phyloP scores from a whole-genome alignment of 2,329 filamentous ascomycete genomes.

The Monosporascus sp. region DNA sequence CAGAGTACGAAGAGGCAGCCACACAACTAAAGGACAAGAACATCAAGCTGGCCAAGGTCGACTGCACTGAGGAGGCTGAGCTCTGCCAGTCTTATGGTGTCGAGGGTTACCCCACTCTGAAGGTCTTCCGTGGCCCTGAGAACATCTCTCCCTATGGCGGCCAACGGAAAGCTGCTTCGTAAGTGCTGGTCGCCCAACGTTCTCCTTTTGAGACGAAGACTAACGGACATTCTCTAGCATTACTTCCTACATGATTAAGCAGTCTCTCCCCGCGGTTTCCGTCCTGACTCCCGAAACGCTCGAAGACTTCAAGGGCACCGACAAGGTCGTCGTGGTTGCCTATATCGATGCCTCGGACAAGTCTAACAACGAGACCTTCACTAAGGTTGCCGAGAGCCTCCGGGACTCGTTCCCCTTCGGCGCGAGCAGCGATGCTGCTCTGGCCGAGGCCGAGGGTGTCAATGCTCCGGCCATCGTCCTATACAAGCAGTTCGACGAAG shows the following conservation, averaged over 20 bases:
- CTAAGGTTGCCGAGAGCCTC: conserved; percentile 64
- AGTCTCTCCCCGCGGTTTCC: conserved; percentile 89
- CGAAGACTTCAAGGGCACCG: conserved; percentile 94
- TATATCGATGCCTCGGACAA: conserved; percentile 81
- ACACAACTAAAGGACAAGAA: conserved; percentile 82
- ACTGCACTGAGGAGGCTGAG: conserved; percentile 91
- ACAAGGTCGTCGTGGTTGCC: conserved; percentile 91
- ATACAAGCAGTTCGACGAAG: conserved; percentile 97
- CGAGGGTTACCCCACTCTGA: conserved; percentile 96
- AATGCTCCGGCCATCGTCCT: conserved; percentile 82
- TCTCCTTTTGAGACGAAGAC: not conserved
- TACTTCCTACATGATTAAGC: conserved; percentile 94
- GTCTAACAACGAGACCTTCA: conserved; percentile 81
- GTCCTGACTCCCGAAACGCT: conserved; percentile 73
- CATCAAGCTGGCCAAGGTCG: conserved; percentile 79
- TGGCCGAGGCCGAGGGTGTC: conserved; percentile 88
- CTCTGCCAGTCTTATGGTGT: conserved; percentile 88
- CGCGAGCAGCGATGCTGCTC: conserved; percentile 71
- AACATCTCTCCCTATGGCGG: conserved; percentile 79
- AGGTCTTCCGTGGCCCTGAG: conserved; percentile 92
- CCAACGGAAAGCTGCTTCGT: conserved; percentile 79
- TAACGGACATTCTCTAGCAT: conserved; percentile 38
- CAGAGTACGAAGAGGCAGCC: conserved; percentile 84
- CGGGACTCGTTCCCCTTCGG: conserved; percentile 93
- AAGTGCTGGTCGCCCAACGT: conserved; percentile 28